phyloP scores from a whole-genome alignment of 768 basidiomycete genomes.

The Antrodiella citrinella region DNA sequence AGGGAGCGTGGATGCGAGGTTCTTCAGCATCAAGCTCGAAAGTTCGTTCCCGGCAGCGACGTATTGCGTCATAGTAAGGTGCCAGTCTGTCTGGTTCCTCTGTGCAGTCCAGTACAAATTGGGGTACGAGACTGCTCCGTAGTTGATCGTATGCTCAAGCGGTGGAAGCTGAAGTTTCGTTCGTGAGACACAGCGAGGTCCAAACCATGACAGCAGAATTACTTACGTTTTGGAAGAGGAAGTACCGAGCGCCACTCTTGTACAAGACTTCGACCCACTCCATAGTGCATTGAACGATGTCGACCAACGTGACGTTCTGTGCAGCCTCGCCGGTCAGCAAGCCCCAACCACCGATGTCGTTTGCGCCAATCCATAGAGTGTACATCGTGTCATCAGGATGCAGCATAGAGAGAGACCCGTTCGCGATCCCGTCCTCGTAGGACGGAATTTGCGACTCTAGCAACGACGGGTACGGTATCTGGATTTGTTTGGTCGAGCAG shows the following conservation, averaged over 20 bases:
- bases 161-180: slow-evolving; percentile 64
- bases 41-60: slow-evolving; percentile 43
- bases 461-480: slow-evolving; percentile 44
- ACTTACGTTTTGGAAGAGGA: slow-evolving; percentile 56
- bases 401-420: slow-evolving; percentile 18
- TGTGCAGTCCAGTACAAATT: slow-evolving; percentile 41
- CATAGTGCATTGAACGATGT: slow-evolving; percentile 45
- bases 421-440: slow-evolving; percentile 33
- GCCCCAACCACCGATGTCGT: slow-evolving; percentile 44
- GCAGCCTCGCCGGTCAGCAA: slow-evolving; percentile 33
- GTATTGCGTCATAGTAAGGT: slow-evolving; percentile 45
- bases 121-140: slow-evolving; percentile 38
- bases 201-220: too few species aligned
- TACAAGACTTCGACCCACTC: slow-evolving; percentile 49
- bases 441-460: slow-evolving; percentile 44
- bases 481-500: slow-evolving; percentile 50
- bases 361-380: slow-evolving; percentile 50
- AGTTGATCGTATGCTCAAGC: slow-evolving; percentile 40
- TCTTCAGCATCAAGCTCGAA: slow-evolving; percentile 41
- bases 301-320: slow-evolving; percentile 39
- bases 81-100: slow-evolving; percentile 53
- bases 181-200: too few species aligned
- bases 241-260: slow-evolving; percentile 48
- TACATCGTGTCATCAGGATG: slow-evolving; percentile 41
- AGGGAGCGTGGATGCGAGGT: slow-evolving; percentile 37